Conservation (phyloP, 192 early-diverging fungal species). For the Rhizophagus prolifer region DNA sequence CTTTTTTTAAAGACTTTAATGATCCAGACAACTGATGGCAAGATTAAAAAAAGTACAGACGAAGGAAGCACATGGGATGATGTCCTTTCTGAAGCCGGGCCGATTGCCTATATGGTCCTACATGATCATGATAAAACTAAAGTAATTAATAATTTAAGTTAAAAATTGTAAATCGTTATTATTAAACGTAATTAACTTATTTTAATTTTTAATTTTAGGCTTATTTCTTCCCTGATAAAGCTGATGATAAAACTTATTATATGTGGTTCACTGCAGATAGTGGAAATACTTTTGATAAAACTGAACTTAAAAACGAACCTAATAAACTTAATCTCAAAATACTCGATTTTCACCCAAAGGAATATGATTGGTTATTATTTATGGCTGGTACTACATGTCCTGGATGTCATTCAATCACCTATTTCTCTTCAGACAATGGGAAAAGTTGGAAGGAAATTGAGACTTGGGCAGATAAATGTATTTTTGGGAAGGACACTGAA, state of each 20-base stretch:
- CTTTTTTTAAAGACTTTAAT: conserved; percentile 37
- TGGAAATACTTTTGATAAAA: conserved; percentile 47
- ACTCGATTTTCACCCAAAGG: conserved; percentile 85
- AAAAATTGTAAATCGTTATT: neutral
- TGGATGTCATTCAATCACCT: conserved; percentile 71
- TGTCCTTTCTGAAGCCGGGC: conserved; percentile 49
- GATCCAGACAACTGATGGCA: conserved; percentile 55
- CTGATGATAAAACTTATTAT: conserved; percentile 1
- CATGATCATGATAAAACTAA: conserved; percentile 71
- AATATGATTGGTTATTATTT: conserved; percentile 87
- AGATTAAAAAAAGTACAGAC: conserved; percentile 68
- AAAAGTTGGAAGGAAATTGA: conserved; percentile 70
- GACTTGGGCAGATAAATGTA: conserved; percentile 83
- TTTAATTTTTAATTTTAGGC: conserved; percentile 6
- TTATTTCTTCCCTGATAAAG: conserved; percentile 59
- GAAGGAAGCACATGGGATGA: conserved; percentile 75
- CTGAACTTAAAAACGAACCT: conserved; percentile 56
- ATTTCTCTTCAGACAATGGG: conserved; percentile 71
- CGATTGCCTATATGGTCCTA: conserved; percentile 55
- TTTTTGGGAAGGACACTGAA: conserved; percentile 66
- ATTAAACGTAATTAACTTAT: neutral
- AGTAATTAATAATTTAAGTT: conserved; percentile 32
- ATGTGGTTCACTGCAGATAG: conserved; percentile 59
- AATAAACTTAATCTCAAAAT: conserved; percentile 69
- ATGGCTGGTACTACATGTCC: conserved; percentile 55